These are phyloP conservation scores for Aureobasidium sp. DNA, from an alignment of 2,329 filamentous ascomycete genomes.

Conservation along the genomic window DNA sequence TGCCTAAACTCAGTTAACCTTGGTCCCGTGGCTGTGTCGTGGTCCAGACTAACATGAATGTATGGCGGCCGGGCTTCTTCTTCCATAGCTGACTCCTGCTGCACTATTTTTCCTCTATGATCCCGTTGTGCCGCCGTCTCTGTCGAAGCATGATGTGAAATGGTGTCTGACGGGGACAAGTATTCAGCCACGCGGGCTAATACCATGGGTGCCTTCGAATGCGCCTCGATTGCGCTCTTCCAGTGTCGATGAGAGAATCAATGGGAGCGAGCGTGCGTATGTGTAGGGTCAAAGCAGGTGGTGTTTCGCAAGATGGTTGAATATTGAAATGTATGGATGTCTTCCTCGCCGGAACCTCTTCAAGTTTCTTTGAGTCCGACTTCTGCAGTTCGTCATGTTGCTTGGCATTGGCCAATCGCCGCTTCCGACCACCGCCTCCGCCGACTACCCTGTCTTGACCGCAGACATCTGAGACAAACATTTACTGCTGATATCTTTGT, in stretches of 20 bases:
- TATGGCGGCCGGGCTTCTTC: conserved; percentile 34
- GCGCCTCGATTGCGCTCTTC: conserved; percentile 11
- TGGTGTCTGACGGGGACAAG: conserved; percentile 29
- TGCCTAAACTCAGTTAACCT: conserved; percentile 44
- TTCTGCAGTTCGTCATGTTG: conserved; percentile 7
- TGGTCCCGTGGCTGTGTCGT: background rate
- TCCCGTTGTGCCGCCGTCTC: conserved; percentile 6
- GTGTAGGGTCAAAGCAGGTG: background rate
- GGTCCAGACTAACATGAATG: conserved; percentile 32
- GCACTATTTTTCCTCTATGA: background rate
- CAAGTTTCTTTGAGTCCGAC: conserved; percentile 4
- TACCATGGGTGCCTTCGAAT: conserved; percentile 33
- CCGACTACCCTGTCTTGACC: background rate
- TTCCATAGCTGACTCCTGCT: background rate
- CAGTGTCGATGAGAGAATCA: background rate
- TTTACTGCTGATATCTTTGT: too few species aligned
- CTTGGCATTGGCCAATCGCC: background rate
- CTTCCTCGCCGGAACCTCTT: background rate
- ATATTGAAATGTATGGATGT: background rate
- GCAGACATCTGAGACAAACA: background rate
- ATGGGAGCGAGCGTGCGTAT: background rate
- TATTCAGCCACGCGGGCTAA: conserved; percentile 41
- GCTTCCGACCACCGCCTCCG: conserved; percentile 4
- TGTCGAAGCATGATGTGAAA: conserved; percentile 12
- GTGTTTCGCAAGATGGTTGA: background rate